Evolutionary conservation across 805 yeast genomes (phyloP), one percentile per base, ranked within the genome.

Genomic region (Sugiyamaella smithiae): DNA sequence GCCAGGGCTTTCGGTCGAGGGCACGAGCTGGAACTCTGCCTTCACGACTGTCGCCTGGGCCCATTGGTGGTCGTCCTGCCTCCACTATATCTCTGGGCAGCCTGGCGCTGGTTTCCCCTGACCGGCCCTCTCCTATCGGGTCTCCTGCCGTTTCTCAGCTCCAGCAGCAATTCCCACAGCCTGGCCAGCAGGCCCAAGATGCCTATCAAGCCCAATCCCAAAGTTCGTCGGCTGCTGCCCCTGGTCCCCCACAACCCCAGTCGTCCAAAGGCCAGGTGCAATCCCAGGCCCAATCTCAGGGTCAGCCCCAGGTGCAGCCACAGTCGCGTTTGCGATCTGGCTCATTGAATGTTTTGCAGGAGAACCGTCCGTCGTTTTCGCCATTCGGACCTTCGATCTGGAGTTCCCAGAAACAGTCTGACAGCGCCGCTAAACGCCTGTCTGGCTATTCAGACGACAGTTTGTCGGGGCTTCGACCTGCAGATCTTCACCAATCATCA

Each of bases 11-110:
- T 45, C 68, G 80, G 57, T 71, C 78, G 12, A 74, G 93, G 53
- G 80, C 85, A 40, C 74, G 95, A 55, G 85, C 93, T 1, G 93
- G 93, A 2, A 86, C 95, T 11, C 68, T 86, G 42, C 91, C 93
- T 6, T 81, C 89, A 17, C 68, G 83, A 42, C 73, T 82, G 47
- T 60, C 67, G 37, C 62, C 71, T 20, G 64, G 56, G 25, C 52
- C 55, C 14, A 43, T 50, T 23, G 48, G 54, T 31, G 38, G 22
- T 16, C 45, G 56, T 12, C 56, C 52, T 42, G 50, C 38, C 36
- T 53, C 52, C 17, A 49, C 52, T 11, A 42, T 54, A 7, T 61
- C 66, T 17, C 56, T 63, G 35, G 69, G 69, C 26, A 58, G 63
- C 43, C 58, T 64, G 26, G 71, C 69, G 11, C 63, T 55, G 43